phyloP scores from a whole-genome alignment of 805 yeast species.

The Suhomyces sp. region DNA sequence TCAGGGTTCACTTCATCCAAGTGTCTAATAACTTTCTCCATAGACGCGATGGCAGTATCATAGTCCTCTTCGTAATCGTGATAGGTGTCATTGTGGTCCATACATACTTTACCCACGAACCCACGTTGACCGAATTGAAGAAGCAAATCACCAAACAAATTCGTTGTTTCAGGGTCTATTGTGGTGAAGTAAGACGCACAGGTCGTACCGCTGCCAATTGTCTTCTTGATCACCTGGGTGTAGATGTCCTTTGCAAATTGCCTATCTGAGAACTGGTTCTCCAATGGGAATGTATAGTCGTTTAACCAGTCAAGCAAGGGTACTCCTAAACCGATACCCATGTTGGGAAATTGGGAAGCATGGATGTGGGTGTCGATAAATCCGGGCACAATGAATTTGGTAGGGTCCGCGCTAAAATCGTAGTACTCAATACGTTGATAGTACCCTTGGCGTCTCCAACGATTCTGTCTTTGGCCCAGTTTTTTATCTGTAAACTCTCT shows the following conservation, averaged over 20 bases:
- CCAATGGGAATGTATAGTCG: constrained; percentile 86
- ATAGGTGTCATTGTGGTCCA: constrained; percentile 68
- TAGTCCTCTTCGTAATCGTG: constrained; percentile 70
- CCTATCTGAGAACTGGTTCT: constrained; percentile 51
- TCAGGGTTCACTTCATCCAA: constrained; percentile 53
- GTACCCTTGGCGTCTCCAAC: neutral
- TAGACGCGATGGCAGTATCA: constrained; percentile 54
- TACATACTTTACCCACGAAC: constrained; percentile 88
- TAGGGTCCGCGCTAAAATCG: constrained; percentile 33
- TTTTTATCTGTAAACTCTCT: too few relatives aligned
- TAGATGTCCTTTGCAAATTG: constrained; percentile 62
- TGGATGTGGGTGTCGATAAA: constrained; percentile 47
- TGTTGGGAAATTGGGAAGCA: constrained; percentile 45
- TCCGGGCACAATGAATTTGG: constrained; percentile 61
- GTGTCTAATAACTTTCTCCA: constrained; percentile 56
- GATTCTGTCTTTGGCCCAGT: too few relatives aligned
- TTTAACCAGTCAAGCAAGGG: constrained; percentile 89
- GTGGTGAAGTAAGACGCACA: constrained; percentile 92
- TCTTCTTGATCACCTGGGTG: constrained; percentile 61
- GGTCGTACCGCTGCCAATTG: constrained; percentile 82
- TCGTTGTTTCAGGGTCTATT: constrained; percentile 73
- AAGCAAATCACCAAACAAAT: constrained; percentile 71
- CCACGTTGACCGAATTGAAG: constrained; percentile 78
- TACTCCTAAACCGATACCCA: constrained; percentile 72
- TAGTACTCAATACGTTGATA: constrained; percentile 14